Evolutionary conservation across 2,329 filamentous ascomycete species (phyloP), one percentile per base, ranked within the genome.

Genomic region (Aspergillus brasiliensis): DNA sequence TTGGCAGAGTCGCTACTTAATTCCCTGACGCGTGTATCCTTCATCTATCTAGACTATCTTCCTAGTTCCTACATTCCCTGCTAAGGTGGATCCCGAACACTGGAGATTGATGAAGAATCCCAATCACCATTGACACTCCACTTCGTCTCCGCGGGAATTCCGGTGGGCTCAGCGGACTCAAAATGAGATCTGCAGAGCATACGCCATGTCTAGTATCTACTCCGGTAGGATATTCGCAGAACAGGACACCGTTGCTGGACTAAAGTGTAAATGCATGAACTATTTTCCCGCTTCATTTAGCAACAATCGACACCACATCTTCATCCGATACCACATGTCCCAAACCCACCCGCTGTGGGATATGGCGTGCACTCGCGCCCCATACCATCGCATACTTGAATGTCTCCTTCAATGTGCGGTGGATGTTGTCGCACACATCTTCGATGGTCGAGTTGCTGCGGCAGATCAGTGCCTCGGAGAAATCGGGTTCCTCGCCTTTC

Each of bases 341-440:
- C 70, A 99, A 77, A 1, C 95, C 96, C 38, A 97, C 94, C 63
- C 95, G 83, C 82, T 99, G 95, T 37, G 96, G 95, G 37, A 98
- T 84, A 81, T 99, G 96, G 71, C 92, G 88, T 37, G 95, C 95
- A 77, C 94, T 98, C 17, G 93, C 93, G 4, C 95, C 95, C 96
- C 96, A 99, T 0, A 99, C 95, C 66, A 98, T 80, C 3, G 95
- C 96, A 80, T 98, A 97, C 82, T 98, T 99, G 84, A 98, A 99
- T 4, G 92, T 97, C 64, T 99, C 96, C 85, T 98, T 99, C 66
- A 99, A 81, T 25, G 88, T 95, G 63, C 95, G 84, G 80, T 99
- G 95, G 67, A 99, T 91, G 69, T 91, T 88, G 77, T 99, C 95
- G 77, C 95, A 99, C 8, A 99, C 95, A 77, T 99, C 94, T 79